Evolutionary conservation across 2,329 filamentous ascomycete genomes (phyloP).

Genomic region (Neonectria coccinea): DNA sequence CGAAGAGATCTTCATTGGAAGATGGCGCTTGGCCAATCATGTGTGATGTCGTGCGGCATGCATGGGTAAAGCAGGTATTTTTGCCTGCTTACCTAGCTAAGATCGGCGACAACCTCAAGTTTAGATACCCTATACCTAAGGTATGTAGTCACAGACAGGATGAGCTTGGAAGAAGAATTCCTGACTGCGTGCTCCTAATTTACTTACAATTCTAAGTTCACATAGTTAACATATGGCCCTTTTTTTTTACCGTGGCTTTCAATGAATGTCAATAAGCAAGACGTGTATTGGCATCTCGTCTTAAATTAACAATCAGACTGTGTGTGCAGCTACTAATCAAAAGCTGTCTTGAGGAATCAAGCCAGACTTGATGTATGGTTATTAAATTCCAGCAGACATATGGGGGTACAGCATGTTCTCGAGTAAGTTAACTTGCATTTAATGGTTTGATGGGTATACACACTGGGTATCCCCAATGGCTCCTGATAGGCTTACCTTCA

Average conservation of each 20-base stretch:
- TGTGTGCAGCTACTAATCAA: no score
- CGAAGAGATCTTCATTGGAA: constrained; percentile 42
- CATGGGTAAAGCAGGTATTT: constrained; percentile 12
- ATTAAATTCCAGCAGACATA: background rate
- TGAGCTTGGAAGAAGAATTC: background rate
- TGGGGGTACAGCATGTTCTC: background rate
- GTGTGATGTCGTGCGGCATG: constrained; percentile 9
- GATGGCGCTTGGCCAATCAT: constrained; percentile 37
- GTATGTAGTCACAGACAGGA: constrained; percentile 1
- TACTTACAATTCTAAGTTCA: no score
- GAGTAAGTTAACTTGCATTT: background rate
- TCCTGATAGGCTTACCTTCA: background rate
- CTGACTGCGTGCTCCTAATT: no score
- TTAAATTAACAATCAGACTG: no score
- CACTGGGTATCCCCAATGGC: background rate
- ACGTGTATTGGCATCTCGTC: no score
- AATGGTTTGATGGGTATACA: background rate
- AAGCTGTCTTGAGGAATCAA: no score
- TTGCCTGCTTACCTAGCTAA: constrained; percentile 37
- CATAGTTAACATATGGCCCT: background rate
- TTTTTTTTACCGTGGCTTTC: no score
- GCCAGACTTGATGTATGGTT: no score
- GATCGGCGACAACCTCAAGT: constrained; percentile 24
- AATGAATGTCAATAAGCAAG: no score
- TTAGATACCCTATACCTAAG: constrained; percentile 20